Evolutionary conservation across 2,329 filamentous ascomycete species (phyloP).

Genomic region (Mycogone perniciosa): DNA sequence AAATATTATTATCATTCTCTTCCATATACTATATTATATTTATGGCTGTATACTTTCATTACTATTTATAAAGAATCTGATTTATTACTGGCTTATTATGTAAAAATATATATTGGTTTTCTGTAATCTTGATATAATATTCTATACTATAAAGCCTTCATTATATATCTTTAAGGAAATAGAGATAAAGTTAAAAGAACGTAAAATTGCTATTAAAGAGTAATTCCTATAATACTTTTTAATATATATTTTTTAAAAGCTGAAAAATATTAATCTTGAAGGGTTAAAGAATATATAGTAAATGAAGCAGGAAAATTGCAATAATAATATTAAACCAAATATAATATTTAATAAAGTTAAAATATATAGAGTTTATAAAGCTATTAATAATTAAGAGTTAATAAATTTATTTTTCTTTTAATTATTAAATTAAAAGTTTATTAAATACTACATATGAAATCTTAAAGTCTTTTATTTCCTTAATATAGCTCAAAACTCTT

Average conservation of each 20-base stretch:
- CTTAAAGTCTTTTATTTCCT: background rate
- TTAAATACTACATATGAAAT: too few relatives aligned
- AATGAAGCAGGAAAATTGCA: background rate
- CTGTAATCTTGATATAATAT: background rate
- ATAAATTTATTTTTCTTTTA: background rate
- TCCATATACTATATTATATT: background rate
- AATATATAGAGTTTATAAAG: background rate
- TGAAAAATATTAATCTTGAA: background rate
- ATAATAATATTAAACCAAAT: slow-evolving; percentile 2
- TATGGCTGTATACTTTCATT: background rate
- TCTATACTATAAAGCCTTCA: background rate
- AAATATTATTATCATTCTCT: background rate
- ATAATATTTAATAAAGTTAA: background rate
- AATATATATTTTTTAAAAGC: background rate
- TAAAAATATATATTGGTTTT: background rate
- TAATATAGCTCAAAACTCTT: background rate
- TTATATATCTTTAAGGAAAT: background rate
- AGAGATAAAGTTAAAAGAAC: background rate
- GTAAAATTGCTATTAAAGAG: background rate
- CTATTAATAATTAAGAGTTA: background rate
- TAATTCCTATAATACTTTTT: background rate
- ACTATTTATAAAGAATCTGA: background rate
- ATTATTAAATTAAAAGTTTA: background rate
- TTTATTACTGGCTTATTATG: background rate
- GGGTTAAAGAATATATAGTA: background rate